A percentile compares a stretch with the other conserved stretches of the same genome.
Evolutionary conservation across 495 filamentous ascomycete genomes (phyloP).

Genomic region (Penicillium waksmanii): DNA sequence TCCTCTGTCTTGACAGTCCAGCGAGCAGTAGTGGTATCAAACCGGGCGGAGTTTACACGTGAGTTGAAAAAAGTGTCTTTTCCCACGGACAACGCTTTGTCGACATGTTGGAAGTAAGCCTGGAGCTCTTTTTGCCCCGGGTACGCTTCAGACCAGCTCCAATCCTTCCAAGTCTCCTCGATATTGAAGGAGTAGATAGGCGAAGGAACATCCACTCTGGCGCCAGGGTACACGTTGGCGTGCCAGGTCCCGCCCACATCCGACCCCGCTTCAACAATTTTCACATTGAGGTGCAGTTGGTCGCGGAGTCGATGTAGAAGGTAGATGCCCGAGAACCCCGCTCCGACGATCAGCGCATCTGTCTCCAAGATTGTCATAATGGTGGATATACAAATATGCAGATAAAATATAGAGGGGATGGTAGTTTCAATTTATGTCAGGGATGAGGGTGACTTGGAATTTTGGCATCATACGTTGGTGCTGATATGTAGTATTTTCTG

Average conservation of each 20-base stretch:
- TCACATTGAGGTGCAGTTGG: conserved; percentile 29
- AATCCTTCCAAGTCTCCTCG: conserved; percentile 55
- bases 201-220: conserved; percentile 52
- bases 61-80: conserved; percentile 57
- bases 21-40: conserved; percentile 28
- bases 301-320: conserved; percentile 8
- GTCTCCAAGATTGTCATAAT: conserved; percentile 3
- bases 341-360: conserved; percentile 10
- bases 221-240: conserved; percentile 53
- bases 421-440: conserved; percentile 1
- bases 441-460: not conserved
- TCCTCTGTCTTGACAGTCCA: conserved; percentile 57
- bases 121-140: conserved; percentile 53
- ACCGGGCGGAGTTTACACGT: conserved; percentile 49
- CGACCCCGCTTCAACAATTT: conserved; percentile 48
- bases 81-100: conserved; percentile 49
- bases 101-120: conserved; percentile 61
- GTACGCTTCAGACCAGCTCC: conserved; percentile 57
- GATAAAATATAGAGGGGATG: not conserved
- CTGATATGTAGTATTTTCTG: not conserved
- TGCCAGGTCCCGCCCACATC: conserved; percentile 54
- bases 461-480: not conserved
- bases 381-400: not conserved
- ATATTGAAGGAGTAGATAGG: conserved; percentile 56
- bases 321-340: conserved; percentile 11